Conservation (phyloP, 352 stramenopile genomes). For the Globisporangium spinosum region DNA sequence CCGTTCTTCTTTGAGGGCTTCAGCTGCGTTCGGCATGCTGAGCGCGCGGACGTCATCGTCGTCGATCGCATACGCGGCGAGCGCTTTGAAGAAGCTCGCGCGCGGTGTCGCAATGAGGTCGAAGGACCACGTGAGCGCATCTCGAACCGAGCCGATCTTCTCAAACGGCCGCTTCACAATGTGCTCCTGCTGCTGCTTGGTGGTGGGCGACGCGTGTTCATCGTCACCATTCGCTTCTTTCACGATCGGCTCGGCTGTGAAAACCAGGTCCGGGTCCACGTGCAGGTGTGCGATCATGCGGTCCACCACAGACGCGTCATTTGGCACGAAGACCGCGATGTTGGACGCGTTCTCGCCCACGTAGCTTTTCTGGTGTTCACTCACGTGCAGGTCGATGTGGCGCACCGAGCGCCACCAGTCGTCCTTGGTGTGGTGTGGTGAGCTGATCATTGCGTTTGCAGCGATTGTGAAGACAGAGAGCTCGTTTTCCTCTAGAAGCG, state of each 20-base stretch:
- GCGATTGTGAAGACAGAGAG: conserved; percentile 43
- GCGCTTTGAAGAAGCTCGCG: conserved; percentile 48
- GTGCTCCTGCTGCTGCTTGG: conserved; percentile 12
- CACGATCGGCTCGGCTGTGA: conserved; percentile 28
- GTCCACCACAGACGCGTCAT: conserved; percentile 43
- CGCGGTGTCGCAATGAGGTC: conserved; percentile 64
- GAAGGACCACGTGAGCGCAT: conserved; percentile 77
- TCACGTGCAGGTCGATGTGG: conserved; percentile 61
- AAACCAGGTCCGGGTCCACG: conserved; percentile 51
- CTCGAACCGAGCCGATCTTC: conserved; percentile 47
- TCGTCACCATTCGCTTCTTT: background rate
- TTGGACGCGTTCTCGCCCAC: conserved; percentile 68
- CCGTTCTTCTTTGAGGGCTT: conserved; percentile 43
- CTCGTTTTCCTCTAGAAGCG: conserved; percentile 36
- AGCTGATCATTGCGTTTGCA: conserved; percentile 59
- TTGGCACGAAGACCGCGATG: conserved; percentile 76
- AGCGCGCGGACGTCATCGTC: conserved; percentile 46
- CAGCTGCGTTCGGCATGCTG: conserved; percentile 37
- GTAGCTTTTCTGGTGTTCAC: conserved; percentile 37
- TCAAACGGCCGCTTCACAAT: conserved; percentile 42
- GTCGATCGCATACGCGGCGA: conserved; percentile 61
- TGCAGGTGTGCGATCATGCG: conserved; percentile 48
- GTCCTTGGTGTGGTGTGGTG: conserved; percentile 49
- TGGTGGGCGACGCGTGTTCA: background rate
- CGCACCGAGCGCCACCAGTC: conserved; percentile 57